Conservation (phyloP, 495 filamentous ascomycete species). For the Podospora pseudoanserina region DNA sequence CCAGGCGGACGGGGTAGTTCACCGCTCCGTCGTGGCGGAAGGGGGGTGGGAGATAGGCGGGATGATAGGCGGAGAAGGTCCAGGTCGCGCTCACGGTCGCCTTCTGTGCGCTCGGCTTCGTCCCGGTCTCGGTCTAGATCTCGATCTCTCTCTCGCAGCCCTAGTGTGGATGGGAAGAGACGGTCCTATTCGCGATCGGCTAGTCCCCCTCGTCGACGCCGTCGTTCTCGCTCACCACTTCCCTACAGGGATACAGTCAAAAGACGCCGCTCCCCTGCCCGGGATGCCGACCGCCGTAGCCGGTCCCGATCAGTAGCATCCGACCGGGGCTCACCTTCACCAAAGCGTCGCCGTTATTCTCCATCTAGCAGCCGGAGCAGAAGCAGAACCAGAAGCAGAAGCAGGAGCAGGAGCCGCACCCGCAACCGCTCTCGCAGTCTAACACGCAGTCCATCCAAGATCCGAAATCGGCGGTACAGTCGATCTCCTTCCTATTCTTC, state of each 20-base stretch:
- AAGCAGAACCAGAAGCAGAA: constrained; percentile 23
- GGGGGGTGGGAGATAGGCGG: constrained; percentile 16
- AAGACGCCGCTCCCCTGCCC: constrained; percentile 40
- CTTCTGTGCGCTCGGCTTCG: constrained; percentile 19
- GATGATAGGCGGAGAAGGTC: constrained; percentile 29
- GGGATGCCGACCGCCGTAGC: constrained; percentile 21
- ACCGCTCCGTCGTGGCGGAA: constrained; percentile 24
- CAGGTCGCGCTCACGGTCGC: constrained; percentile 34
- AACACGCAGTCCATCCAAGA: constrained; percentile 16
- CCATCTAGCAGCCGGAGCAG: constrained; percentile 40
- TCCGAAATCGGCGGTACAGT: constrained; percentile 31
- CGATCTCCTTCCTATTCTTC: constrained; percentile 48
- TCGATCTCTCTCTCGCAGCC: constrained; percentile 36
- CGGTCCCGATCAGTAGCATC: constrained; percentile 34
- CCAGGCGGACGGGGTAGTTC: constrained; percentile 24
- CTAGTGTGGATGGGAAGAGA: constrained; percentile 30
- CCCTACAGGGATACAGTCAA: constrained; percentile 36
- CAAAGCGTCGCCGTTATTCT: constrained; percentile 35
- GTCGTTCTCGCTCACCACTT: constrained; percentile 44
- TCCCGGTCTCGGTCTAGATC: constrained; percentile 37
- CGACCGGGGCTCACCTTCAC: constrained; percentile 26
- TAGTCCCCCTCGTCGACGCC: constrained; percentile 36
- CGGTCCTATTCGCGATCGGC: constrained; percentile 35
- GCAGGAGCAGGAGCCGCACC: constrained; percentile 24
- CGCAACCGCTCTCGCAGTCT: constrained; percentile 14